Conservation (phyloP, 2,329 filamentous ascomycete genomes). For the Cordyceps fumosorosea region DNA sequence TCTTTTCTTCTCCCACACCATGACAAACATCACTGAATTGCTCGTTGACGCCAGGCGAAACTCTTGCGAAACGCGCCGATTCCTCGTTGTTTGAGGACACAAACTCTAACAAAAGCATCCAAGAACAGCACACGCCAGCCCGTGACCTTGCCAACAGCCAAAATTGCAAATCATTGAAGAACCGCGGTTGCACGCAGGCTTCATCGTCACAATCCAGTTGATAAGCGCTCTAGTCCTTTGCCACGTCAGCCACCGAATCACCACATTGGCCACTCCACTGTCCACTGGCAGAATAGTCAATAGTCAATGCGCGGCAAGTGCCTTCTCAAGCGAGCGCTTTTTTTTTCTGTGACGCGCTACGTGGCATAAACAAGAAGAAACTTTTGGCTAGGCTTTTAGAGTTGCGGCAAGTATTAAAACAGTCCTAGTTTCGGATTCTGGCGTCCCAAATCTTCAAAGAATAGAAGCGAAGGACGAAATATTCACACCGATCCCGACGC, state of each 20-base stretch:
- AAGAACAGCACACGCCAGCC: neutral
- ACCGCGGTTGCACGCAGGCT: neutral
- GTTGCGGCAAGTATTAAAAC: neutral
- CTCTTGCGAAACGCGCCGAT: no score
- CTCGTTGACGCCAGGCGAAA: no score
- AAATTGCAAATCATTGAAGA: neutral
- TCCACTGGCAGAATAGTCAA: neutral
- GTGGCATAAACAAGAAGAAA: neutral
- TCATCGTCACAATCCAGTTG: neutral
- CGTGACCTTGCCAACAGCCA: neutral
- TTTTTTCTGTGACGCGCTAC: neutral
- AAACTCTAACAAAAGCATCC: neutral
- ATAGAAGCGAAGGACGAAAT: neutral
- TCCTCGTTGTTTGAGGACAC: neutral
- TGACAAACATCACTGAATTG: no score
- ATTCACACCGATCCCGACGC: neutral
- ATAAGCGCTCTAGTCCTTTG: neutral
- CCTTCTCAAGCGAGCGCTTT: neutral
- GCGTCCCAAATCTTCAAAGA: neutral
- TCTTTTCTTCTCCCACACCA: no score
- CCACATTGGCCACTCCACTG: no score
- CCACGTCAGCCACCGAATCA: neutral
- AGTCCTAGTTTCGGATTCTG: neutral
- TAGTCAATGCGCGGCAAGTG: slow-evolving; percentile 3
- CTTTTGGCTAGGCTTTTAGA: neutral